These are phyloP conservation scores for Scutellaria baicalensis DNA, from an alignment of 257 asterid species.

Conservation along the genomic window DNA sequence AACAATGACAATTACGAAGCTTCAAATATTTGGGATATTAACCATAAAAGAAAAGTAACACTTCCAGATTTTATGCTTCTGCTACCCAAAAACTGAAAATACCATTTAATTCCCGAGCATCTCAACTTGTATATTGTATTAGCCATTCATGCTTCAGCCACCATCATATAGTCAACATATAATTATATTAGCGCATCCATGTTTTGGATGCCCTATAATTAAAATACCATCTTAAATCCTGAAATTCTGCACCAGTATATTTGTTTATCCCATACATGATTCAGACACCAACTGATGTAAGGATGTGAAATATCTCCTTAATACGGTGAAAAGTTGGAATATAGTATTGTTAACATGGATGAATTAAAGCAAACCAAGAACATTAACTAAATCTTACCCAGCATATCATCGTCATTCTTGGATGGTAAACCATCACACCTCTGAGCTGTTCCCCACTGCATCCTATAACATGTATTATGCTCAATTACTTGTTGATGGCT, in stretches of 20 bases:
- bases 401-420: conserved; percentile 68
- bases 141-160: not conserved
- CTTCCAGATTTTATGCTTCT: not conserved
- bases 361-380: conserved; percentile 7
- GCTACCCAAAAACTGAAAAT: not conserved
- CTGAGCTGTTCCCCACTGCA: conserved; percentile 96
- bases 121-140: not conserved
- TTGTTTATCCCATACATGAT: not conserved
- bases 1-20: not conserved
- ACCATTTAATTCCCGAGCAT: not conserved
- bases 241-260: not conserved
- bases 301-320: not conserved
- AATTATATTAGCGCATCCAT: not conserved
- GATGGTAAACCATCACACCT: conserved; percentile 91
- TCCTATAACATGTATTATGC: conserved; percentile 93
- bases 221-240: not conserved
- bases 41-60: not conserved
- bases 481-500: conserved; percentile 88
- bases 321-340: not conserved
- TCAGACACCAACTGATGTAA: conserved; percentile 7
- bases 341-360: not conserved
- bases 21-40: not conserved
- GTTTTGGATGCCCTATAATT: not conserved
- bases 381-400: conserved; percentile 43
- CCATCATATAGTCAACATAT: not conserved